Conservation (phyloP, 2,329 filamentous ascomycete species). For the Graphilbum sp. region DNA sequence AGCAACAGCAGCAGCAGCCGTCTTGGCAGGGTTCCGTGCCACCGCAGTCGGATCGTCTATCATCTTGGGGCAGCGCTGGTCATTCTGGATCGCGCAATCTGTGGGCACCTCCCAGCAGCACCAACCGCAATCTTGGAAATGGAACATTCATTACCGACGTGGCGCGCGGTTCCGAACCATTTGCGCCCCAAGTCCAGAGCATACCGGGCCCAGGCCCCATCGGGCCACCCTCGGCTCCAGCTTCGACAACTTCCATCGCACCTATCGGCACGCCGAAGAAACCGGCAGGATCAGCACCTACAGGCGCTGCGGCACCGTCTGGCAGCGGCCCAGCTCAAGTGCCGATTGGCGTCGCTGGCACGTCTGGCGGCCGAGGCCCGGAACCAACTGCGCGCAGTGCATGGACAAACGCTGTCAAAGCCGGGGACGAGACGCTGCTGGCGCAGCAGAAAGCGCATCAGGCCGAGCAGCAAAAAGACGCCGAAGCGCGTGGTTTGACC, state of each 20-base stretch:
- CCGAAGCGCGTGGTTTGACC: constrained; percentile 26
- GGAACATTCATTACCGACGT: constrained; percentile 56
- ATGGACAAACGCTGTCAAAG: constrained; percentile 26
- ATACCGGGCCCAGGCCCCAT: constrained; percentile 25
- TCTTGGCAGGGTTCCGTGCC: constrained; percentile 21
- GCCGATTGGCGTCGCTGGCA: too few species aligned
- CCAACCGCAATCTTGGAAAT: constrained; percentile 57
- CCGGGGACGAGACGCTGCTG: constrained; percentile 28
- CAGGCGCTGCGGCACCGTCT: not conserved
- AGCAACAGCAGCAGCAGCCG: constrained; percentile 6
- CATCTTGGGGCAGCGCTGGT: constrained; percentile 30
- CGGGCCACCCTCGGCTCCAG: constrained; percentile 12
- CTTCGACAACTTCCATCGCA: not conserved
- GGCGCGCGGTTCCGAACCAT: constrained; percentile 27
- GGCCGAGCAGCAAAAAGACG: constrained; percentile 25
- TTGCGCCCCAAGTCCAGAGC: constrained; percentile 15
- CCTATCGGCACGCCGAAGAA: not conserved
- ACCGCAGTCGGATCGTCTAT: constrained; percentile 28
- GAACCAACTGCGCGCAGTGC: constrained; percentile 4
- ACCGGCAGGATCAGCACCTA: not conserved
- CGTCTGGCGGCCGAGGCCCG: not conserved
- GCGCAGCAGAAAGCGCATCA: constrained; percentile 22
- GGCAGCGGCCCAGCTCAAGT: too few species aligned
- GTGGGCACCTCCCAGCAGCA: constrained; percentile 59
- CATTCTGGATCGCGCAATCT: constrained; percentile 41